Percentiles rank a stretch among this genome's conserved stretches.
phyloP scores from a whole-genome alignment of 2,329 filamentous ascomycete genomes.

The Teratosphaeria zuluensis region DNA sequence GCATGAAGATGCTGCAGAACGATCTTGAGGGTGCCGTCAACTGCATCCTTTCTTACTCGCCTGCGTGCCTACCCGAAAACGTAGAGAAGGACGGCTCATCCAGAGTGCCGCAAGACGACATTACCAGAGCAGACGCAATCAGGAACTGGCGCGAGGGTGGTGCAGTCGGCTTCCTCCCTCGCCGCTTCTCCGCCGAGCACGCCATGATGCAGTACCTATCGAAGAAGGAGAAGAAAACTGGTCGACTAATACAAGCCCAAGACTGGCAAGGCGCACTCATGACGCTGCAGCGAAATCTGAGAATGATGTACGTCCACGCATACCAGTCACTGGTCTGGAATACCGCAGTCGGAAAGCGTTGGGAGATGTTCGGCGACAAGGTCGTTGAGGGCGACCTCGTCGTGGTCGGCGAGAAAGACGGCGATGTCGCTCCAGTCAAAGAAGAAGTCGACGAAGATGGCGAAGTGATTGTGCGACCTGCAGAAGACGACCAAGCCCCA shows the following conservation, averaged over 20 bases:
- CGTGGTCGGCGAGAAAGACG: conserved; percentile 51
- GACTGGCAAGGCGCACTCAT: conserved; percentile 78
- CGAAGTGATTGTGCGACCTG: conserved; percentile 54
- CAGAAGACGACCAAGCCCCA: conserved; percentile 45
- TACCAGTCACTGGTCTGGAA: conserved; percentile 97
- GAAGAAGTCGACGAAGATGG: conserved; percentile 49
- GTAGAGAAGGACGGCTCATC: conserved; percentile 25
- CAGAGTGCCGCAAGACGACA: conserved; percentile 63
- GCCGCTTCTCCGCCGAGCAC: conserved; percentile 71
- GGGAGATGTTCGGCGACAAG: conserved; percentile 60
- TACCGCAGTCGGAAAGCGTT: conserved; percentile 68
- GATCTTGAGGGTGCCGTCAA: conserved; percentile 74
- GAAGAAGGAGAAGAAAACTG: conserved; percentile 32
- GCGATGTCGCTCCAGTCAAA: conserved; percentile 18
- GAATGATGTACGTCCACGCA: conserved; percentile 92
- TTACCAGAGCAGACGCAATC: conserved; percentile 67
- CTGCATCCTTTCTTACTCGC: conserved; percentile 63
- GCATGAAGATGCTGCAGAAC: conserved; percentile 70
- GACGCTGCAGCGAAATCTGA: conserved; percentile 68
- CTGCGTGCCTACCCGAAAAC: conserved; percentile 49
- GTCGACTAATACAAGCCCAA: conserved; percentile 40
- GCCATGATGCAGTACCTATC: conserved; percentile 69
- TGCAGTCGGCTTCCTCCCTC: conserved; percentile 61
- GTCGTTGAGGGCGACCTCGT: conserved; percentile 83
- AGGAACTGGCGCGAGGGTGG: conserved; percentile 56